Evolutionary conservation across 2,329 filamentous ascomycete genomes (phyloP), one percentile per base, ranked within the genome.

Genomic region (Arthrinium puccinioides): DNA sequence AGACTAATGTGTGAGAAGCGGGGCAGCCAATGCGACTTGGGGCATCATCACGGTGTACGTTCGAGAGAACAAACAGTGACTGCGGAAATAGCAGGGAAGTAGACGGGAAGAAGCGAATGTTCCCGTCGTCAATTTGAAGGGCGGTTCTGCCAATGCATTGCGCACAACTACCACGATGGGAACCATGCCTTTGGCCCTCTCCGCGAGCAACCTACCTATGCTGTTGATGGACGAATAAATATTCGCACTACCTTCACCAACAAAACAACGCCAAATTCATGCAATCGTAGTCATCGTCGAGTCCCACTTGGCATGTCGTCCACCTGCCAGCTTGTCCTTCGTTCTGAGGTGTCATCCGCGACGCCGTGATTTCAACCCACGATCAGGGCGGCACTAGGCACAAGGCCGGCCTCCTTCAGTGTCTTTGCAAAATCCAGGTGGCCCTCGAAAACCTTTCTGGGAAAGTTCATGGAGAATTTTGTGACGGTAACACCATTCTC

Each of bases 371-470:
- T 23, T 44, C 64, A 80, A 50, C 76, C 74, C 21, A 94, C 79
- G 51, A 94, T 80, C 49, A 98, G 66, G 32, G 87, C 89, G n/a
- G 89, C 88, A 44, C 87, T 95, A 6, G 92, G 92, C 4, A 90
- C 81, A 43, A 96, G 64, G 0, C 89, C 90, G 13, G 90, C 84
- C 62, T 98, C 92, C 65, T 94, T 94, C 39, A 98, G 63, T 5
- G 89, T 92, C 72, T 92, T 83, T 24, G 86, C 86, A 53, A 96
- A 88, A 57, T 94, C 92, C 7, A 75, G 49, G n/a, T n/a, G n/a
- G 15, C 69, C 82, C 59, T 68, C 66, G 46, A 84, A 97, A 0
- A 79, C 76, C 69, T 96, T 95, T 54, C 77, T 79, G 0, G 92
- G 92, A 52, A 94, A 97, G 15, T 81, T 96, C 50, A 83, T 84